A percentile compares a stretch with the other conserved stretches of the same genome.
Evolutionary conservation across 305 asterid species (phyloP).

Genomic region (Fraxinus floribunda): DNA sequence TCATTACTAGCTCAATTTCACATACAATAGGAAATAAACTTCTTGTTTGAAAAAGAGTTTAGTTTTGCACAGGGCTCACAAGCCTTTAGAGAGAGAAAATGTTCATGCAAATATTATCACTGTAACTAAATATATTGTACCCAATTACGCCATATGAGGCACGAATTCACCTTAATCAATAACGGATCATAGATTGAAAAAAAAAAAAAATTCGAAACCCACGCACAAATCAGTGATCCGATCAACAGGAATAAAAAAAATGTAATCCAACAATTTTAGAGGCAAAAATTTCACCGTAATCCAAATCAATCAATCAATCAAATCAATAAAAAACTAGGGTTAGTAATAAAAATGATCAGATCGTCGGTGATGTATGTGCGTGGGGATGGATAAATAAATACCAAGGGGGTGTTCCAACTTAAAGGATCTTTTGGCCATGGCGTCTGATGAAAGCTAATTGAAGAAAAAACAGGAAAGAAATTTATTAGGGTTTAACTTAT

Average conservation of each 20-base stretch:
- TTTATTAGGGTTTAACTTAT: constrained; percentile 29
- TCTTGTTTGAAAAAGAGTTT: not conserved
- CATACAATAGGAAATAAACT: not conserved
- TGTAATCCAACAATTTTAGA: not conserved
- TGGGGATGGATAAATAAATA: constrained; percentile 17
- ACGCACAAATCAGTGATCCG: not conserved
- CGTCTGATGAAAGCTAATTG: constrained; percentile 18
- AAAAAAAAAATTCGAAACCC: not conserved
- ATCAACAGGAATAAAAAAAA: not conserved
- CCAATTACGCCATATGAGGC: not conserved
- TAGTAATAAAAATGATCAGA: constrained; percentile 16
- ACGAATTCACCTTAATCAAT: not conserved
- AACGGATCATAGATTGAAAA: not conserved
- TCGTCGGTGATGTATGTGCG: not conserved
- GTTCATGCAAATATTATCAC: not conserved
- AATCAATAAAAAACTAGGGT: constrained; percentile 1
- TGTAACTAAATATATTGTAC: not conserved
- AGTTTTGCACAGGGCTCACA: not conserved
- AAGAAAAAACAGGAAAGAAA: not conserved
- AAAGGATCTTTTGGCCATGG: constrained; percentile 86
- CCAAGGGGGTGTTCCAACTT: constrained; percentile 92
- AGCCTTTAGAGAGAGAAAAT: not conserved
- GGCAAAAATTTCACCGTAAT: constrained; percentile 1
- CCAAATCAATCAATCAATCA: not conserved
- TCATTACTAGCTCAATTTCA: not conserved